These are phyloP conservation scores for Neonectria punicea DNA, from an alignment of 2,329 filamentous ascomycete species.

Conservation along the genomic window DNA sequence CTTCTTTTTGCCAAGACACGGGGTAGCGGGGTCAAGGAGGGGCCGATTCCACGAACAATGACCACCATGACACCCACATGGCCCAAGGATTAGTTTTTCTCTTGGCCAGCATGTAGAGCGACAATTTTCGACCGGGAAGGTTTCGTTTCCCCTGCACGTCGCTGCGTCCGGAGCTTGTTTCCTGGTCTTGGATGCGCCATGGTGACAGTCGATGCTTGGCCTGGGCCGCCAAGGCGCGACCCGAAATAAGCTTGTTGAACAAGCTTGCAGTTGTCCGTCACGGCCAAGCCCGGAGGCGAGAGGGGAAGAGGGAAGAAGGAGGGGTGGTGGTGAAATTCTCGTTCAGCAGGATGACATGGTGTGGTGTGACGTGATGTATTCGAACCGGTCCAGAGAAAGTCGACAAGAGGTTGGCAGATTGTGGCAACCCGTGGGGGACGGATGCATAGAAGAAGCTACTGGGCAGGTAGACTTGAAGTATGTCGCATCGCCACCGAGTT, in stretches of 20 bases:
- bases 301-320: background rate
- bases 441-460: background rate
- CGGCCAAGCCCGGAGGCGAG: constrained; percentile 18
- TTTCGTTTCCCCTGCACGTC: constrained; percentile 19
- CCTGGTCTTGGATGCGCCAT: background rate
- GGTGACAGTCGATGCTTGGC: constrained; percentile 8
- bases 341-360: background rate
- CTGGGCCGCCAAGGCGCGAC: constrained; percentile 16
- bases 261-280: constrained; percentile 20
- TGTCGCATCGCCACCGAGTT: constrained; percentile 13
- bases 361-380: background rate
- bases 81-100: background rate
- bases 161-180: constrained; percentile 19
- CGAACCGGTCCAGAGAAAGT: background rate
- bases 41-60: background rate
- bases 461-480: constrained; percentile 3
- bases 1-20: background rate
- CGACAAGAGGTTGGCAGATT: background rate
- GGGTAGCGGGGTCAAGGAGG: constrained; percentile 13
- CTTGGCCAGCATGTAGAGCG: constrained; percentile 9
- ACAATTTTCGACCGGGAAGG: background rate
- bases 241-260: constrained; percentile 27
- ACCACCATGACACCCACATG: background rate
- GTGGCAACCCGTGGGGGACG: background rate
- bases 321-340: background rate